Conservation (phyloP, 306 rosid genomes). For the Casuarina glauca region DNA sequence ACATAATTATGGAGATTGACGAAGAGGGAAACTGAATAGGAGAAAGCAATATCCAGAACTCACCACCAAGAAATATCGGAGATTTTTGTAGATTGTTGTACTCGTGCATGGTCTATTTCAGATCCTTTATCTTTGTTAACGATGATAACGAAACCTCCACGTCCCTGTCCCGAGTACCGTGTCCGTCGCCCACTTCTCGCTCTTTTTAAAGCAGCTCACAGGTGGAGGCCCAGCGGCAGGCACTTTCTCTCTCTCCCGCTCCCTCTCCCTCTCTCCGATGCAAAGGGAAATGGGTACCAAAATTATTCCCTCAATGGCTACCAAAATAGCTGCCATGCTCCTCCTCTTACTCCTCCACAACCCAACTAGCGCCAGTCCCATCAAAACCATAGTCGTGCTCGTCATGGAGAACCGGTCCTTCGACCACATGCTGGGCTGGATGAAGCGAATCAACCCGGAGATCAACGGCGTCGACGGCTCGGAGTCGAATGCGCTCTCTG, state of each 20-base stretch:
- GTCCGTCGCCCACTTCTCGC: no score
- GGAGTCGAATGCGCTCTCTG: constrained; percentile 42
- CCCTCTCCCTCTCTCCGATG: background rate
- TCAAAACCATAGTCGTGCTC: constrained; percentile 71
- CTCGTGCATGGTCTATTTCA: no score
- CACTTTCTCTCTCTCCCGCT: background rate
- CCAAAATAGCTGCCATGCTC: background rate
- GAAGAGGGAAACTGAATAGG: no score
- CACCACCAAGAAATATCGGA: no score
- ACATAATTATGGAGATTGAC: no score
- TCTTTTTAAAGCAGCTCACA: no score
- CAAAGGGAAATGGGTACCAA: constrained; percentile 10
- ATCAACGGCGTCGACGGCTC: constrained; percentile 80
- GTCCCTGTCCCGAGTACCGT: no score
- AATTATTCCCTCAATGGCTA: background rate
- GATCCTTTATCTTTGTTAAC: no score
- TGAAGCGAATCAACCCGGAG: constrained; percentile 69
- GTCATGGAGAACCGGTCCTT: constrained; percentile 96
- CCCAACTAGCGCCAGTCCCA: constrained; percentile 40
- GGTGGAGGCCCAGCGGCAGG: background rate
- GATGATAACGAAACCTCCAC: no score
- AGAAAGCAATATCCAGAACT: no score
- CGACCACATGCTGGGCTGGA: constrained; percentile 99
- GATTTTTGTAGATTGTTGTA: no score
- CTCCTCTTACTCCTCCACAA: constrained; percentile 18